A percentile compares a stretch with the other conserved stretches of the same genome.
Evolutionary conservation across 371 early-diverging fungal species (phyloP).

Genomic region (Mortierella sp.): DNA sequence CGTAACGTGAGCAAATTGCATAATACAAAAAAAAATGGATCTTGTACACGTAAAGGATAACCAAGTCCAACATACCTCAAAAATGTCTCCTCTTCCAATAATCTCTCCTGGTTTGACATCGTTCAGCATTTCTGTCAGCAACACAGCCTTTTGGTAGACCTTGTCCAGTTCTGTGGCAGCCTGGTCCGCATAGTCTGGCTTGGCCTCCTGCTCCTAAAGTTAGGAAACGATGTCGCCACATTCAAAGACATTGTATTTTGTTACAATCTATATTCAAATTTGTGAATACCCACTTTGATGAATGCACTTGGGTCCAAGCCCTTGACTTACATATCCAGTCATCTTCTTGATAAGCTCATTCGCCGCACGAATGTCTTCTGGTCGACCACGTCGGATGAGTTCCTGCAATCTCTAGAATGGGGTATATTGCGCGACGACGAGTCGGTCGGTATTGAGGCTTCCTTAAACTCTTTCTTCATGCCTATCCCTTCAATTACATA

Average conservation of each 20-base stretch:
- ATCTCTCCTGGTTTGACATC: constrained; percentile 71
- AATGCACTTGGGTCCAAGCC: background rate
- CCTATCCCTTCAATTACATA: background rate
- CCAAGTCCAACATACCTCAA: constrained; percentile 58
- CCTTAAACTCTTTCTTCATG: background rate
- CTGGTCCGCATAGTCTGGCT: constrained; percentile 85
- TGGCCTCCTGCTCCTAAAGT: constrained; percentile 74
- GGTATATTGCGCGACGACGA: background rate
- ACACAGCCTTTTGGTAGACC: constrained; percentile 81
- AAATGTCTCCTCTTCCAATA: constrained; percentile 66
- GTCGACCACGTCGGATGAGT: constrained; percentile 91
- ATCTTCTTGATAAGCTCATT: constrained; percentile 96
- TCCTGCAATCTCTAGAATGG: constrained; percentile 91
- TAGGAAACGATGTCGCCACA: background rate
- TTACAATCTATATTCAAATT: background rate
- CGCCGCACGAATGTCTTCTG: constrained; percentile 92
- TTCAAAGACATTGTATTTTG: background rate
- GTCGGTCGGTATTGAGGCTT: background rate
- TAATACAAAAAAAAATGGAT: constrained; percentile 17
- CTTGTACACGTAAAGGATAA: constrained; percentile 13
- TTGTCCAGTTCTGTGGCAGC: constrained; percentile 84
- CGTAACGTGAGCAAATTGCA: constrained; percentile 44
- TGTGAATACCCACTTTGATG: background rate
- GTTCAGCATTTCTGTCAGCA: constrained; percentile 83
- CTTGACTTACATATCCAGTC: constrained; percentile 86